Base-by-base conservation (phyloP, 176 grass and related monocot genomes). In the Oryza longistaminata region DNA sequence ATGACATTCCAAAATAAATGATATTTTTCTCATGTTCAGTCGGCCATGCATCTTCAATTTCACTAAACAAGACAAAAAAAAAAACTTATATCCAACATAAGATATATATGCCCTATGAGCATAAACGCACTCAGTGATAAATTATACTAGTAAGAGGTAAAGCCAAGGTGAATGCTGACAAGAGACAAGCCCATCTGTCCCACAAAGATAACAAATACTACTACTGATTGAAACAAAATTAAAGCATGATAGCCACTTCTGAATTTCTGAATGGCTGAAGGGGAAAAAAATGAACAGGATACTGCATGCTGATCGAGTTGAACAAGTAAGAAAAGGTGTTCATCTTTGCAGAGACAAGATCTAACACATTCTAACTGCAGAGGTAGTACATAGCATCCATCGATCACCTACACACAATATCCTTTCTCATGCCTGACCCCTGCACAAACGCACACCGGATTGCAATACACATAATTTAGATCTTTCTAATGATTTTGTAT, bases 101-200 rank as follows among this genome's bases (percentile, higher is more conserved):
- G 12, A 73, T 48, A 73, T 48, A 43, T 48, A 73, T 48, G 71
- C 43, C 12, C 4, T 27, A 22, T 48, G 71, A 27, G 43, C 24
- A 26, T 27, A 48, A 12, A 9, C 71, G 71, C 43, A 73, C 71
- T 73, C 7, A 39, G 11, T 73, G 22, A 27, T 73, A 73, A 73
- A 46, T 2, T 27, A 17, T 67, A 62, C 0, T 21, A 3, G 5
- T 2, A 10, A 29, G 22, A 79, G 62, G 25, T 7, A 48, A 48
- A 80, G 66, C 22, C 24, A 45, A 66, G 15, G 64, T 49, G 77
- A 34, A 33, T 49, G 77, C 77, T 80, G 64, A 80, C 77, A 33
- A 12, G 66, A 67, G 62, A 80, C 77, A 33, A 33, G 43, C 4
- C 77, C 10, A 80, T 19, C 42, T 50, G 27, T 68, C 6, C 39